phyloP scores from a whole-genome alignment of 352 stramenopile species.

The Ophiocytium majus region DNA sequence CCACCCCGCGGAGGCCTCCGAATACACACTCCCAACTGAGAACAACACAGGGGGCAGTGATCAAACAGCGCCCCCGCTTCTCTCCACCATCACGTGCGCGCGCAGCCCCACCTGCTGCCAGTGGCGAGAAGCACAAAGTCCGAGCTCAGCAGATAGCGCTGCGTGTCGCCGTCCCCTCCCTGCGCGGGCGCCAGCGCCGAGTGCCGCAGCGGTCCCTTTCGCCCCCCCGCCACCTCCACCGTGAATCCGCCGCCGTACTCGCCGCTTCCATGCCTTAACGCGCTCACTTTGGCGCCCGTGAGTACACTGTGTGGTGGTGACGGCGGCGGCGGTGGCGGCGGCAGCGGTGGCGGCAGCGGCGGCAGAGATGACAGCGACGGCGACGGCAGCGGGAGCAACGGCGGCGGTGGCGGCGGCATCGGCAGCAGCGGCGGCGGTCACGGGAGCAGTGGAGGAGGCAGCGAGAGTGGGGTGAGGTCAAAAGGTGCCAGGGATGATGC shows the following conservation, averaged over 20 bases:
- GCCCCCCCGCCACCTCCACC: not conserved
- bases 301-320: not conserved
- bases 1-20: not conserved
- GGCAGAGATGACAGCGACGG: not conserved
- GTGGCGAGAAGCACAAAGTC: constrained; percentile 18
- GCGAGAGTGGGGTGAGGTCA: too few relatives aligned
- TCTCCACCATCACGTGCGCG: not conserved
- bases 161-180: constrained; percentile 26
- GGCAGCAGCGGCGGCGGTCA: not conserved
- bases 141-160: not conserved
- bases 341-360: too few relatives aligned
- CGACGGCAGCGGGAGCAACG: not conserved
- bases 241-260: constrained; percentile 33
- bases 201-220: not conserved
- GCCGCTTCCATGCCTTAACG: too few relatives aligned
- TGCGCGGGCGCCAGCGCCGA: constrained; percentile 23
- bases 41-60: too few relatives aligned
- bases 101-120: not conserved
- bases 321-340: too few relatives aligned
- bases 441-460: not conserved
- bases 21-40: not conserved
- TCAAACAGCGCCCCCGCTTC: too few relatives aligned
- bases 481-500: too few relatives aligned
- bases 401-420: not conserved
- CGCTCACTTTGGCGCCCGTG: constrained; percentile 11